These are phyloP conservation scores for Pseudoneurospora amorphoporcata DNA, from an alignment of 495 filamentous ascomycete genomes.

Conservation along the genomic window DNA sequence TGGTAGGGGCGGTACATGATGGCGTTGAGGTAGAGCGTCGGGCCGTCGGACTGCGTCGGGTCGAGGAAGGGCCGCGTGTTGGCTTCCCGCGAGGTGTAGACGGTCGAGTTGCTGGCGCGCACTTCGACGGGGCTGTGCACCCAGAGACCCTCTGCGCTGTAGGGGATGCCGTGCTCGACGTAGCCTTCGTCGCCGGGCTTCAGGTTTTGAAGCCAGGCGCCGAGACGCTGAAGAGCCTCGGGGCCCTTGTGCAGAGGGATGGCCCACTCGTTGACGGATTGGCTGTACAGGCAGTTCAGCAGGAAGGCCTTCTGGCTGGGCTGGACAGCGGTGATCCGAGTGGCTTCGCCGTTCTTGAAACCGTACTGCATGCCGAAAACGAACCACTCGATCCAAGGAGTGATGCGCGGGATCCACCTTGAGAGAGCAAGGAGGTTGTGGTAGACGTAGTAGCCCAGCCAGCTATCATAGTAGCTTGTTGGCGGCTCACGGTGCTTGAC, in stretches of 20 bases:
- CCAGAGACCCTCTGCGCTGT: slow-evolving; percentile 64
- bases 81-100: slow-evolving; percentile 20
- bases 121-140: slow-evolving; percentile 94
- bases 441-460: slow-evolving; percentile 76
- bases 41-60: slow-evolving; percentile 47
- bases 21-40: slow-evolving; percentile 90
- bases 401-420: slow-evolving; percentile 65
- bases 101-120: slow-evolving; percentile 66
- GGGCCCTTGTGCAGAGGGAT: slow-evolving; percentile 82
- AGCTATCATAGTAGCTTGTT: slow-evolving; percentile 65
- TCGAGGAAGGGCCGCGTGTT: slow-evolving; percentile 68
- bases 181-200: slow-evolving; percentile 39
- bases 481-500: slow-evolving; percentile 27
- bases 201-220: slow-evolving; percentile 70
- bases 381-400: slow-evolving; percentile 86
- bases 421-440: slow-evolving; percentile 75
- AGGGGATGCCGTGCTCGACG: slow-evolving; percentile 63
- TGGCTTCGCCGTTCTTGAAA: slow-evolving; percentile 57
- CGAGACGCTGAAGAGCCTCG: slow-evolving; percentile 73
- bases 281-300: slow-evolving; percentile 94
- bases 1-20: slow-evolving; percentile 88
- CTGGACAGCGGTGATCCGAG: slow-evolving; percentile 56
- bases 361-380: slow-evolving; percentile 95
- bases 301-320: slow-evolving; percentile 67
- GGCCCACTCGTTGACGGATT: slow-evolving; percentile 98